phyloP scores from a whole-genome alignment of 164 flowering plant species.

The Vitis vinifera region ASM3070453v1 NC_081810.1:5107501-5108000 shows the following conservation, averaged over 20 bases:
- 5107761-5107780: too few species aligned
- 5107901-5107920: too few species aligned
- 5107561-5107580: conserved; percentile 28
- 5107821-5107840: conserved; percentile 9
- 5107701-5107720: conserved; percentile 6
- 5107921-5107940: too few species aligned
- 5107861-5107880: not conserved
- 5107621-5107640: conserved; percentile 21
- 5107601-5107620: conserved; percentile 13
- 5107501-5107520: conserved; percentile 29
- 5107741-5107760: too few species aligned
- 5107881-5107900: conserved; percentile 6
- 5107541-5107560: conserved; percentile 8
- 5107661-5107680: conserved; percentile 17
- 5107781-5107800: conserved; percentile 9
- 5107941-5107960: too few species aligned
- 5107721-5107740: not conserved
- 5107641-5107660: conserved; percentile 13
- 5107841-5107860: not conserved
- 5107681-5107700: conserved; percentile 6
- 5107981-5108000: conserved; percentile 5
- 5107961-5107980: too few species aligned
- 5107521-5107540: not conserved
- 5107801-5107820: conserved; percentile 27
- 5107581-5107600: conserved; percentile 7